Evolutionary conservation across 176 grass and related monocot species (phyloP).

Genomic region (Rhynchospora tenuis): DNA sequence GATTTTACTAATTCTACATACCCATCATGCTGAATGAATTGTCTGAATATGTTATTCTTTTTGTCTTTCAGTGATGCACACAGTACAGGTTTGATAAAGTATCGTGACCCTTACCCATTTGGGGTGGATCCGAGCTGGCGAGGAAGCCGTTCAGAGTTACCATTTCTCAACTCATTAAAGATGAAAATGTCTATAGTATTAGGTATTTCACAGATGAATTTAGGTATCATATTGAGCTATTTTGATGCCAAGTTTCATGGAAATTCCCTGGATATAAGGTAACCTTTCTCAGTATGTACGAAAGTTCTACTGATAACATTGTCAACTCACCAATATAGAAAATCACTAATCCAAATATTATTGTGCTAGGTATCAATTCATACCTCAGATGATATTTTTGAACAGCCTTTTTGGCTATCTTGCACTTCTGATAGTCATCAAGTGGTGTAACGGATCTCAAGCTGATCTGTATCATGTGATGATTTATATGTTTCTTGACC

Average conservation of each 20-base stretch:
- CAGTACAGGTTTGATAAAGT: conserved; percentile 76
- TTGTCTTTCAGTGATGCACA: conserved; percentile 65
- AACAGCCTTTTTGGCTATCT: conserved; percentile 99
- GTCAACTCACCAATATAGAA: not conserved
- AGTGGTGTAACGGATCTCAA: conserved; percentile 95
- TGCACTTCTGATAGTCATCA: conserved; percentile 84
- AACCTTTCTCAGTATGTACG: conserved; percentile 25
- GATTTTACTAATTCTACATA: not conserved
- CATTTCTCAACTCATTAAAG: conserved; percentile 97
- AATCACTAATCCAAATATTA: conserved; percentile 21
- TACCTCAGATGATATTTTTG: conserved; percentile 95
- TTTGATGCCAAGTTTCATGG: conserved; percentile 94
- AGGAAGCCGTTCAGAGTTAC: conserved; percentile 92
- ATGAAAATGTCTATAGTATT: conserved; percentile 99
- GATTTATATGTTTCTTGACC: conserved; percentile 99
- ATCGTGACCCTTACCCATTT: conserved; percentile 87
- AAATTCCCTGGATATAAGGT: conserved; percentile 90
- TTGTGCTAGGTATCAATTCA: conserved; percentile 85
- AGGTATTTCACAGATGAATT: conserved; percentile 93
- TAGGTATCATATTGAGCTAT: conserved; percentile 91
- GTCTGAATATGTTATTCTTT: conserved; percentile 18
- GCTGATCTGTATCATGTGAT: conserved; percentile 98
- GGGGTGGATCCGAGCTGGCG: conserved; percentile 98
- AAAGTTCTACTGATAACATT: not conserved
- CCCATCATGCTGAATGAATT: not conserved